phyloP scores from a whole-genome alignment of 805 yeast genomes.

The Monosporozyma servazzii region DNA sequence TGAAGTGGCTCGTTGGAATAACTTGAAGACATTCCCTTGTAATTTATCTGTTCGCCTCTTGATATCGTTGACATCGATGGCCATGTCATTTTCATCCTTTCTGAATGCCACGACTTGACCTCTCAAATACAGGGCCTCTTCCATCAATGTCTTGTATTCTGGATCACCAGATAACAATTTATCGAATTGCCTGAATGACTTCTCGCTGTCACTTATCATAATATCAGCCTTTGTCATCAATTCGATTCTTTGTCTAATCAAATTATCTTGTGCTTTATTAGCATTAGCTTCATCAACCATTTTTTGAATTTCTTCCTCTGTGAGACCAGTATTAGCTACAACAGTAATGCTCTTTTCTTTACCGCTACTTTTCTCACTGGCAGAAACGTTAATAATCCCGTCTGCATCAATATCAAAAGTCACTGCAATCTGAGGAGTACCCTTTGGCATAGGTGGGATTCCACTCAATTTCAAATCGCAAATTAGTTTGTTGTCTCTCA shows the following conservation, averaged over 20 bases:
- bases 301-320: slow-evolving; percentile 56
- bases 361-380: slow-evolving; percentile 70
- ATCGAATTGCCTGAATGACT: slow-evolving; percentile 60
- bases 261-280: slow-evolving; percentile 51
- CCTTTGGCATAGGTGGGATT: slow-evolving; percentile 70
- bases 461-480: slow-evolving; percentile 66
- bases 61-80: slow-evolving; percentile 41
- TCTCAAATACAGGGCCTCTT: slow-evolving; percentile 30
- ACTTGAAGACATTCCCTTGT: slow-evolving; percentile 31
- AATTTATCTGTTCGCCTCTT: slow-evolving; percentile 60
- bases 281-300: slow-evolving; percentile 59
- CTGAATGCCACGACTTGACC: slow-evolving; percentile 42
- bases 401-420: slow-evolving; percentile 76
- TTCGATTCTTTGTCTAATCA: slow-evolving; percentile 52
- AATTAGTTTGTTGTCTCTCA: slow-evolving; percentile 65
- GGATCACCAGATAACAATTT: slow-evolving; percentile 38
- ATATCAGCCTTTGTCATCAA: slow-evolving; percentile 69
- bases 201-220: slow-evolving; percentile 76
- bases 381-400: slow-evolving; percentile 74
- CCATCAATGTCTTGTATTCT: slow-evolving; percentile 34
- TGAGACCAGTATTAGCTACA: slow-evolving; percentile 58
- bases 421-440: slow-evolving; percentile 70
- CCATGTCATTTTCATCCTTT: slow-evolving; percentile 39
- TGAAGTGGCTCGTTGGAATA: slow-evolving; percentile 6
- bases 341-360: slow-evolving; percentile 58